phyloP scores from a whole-genome alignment of 1,284 basidiomycete species.

The Anthracocystis panici-leucophaei region DNA sequence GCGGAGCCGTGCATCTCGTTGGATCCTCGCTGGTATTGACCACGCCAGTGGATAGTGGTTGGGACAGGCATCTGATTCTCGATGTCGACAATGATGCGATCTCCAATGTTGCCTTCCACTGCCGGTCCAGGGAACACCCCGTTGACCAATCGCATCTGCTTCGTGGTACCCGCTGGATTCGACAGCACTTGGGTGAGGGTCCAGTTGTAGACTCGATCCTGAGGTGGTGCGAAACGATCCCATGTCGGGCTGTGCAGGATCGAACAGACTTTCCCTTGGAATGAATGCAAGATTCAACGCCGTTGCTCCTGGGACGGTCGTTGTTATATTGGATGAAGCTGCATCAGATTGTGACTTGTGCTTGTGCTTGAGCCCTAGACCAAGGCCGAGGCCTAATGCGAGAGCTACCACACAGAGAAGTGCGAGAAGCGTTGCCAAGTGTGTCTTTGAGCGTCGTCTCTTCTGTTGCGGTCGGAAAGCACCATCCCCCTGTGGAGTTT shows the following conservation, averaged over 20 bases:
- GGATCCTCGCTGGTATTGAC: conserved; percentile 60
- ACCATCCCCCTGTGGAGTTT: background rate
- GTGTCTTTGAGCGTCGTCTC: background rate
- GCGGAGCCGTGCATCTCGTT: conserved; percentile 59
- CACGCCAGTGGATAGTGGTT: conserved; percentile 63
- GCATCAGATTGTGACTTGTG: conserved; percentile 31
- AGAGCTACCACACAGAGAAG: conserved; percentile 67
- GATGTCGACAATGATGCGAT: conserved; percentile 58
- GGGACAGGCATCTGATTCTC: conserved; percentile 53
- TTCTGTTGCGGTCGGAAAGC: background rate
- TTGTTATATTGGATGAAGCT: conserved; percentile 4
- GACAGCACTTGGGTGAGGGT: conserved; percentile 48
- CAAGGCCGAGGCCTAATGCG: conserved; percentile 71
- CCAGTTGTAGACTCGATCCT: conserved; percentile 54
- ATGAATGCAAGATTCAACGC: conserved; percentile 53
- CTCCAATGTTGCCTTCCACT: conserved; percentile 59
- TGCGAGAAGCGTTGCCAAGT: conserved; percentile 1
- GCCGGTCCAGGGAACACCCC: conserved; percentile 54
- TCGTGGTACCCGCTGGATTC: conserved; percentile 52
- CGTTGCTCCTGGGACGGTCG: conserved; percentile 26
- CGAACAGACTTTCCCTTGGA: conserved; percentile 31
- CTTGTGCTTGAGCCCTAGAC: conserved; percentile 69
- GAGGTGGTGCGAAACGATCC: conserved; percentile 43
- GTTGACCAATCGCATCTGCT: conserved; percentile 60
- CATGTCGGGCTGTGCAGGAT: conserved; percentile 50